These are phyloP conservation scores for Carex cristatella DNA, from an alignment of 176 grass and related monocot genomes.

Conservation along the genomic window DNA sequence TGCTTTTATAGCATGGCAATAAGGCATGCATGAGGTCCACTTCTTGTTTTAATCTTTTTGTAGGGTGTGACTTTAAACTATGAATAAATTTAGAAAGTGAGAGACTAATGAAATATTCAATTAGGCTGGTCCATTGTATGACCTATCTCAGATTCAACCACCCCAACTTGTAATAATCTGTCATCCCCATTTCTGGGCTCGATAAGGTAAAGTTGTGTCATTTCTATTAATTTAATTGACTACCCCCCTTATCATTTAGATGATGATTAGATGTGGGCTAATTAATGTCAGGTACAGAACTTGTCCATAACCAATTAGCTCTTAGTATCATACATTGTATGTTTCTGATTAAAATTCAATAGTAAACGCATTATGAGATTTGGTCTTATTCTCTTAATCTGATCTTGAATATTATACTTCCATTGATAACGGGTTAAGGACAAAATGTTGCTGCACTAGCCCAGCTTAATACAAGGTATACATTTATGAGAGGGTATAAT, in stretches of 20 bases:
- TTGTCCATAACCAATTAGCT: background rate
- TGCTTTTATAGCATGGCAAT: conserved; percentile 21
- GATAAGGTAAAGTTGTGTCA: background rate
- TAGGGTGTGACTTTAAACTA: conserved; percentile 8
- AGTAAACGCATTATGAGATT: background rate
- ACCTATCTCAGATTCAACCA: conserved; percentile 25
- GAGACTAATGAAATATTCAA: conserved; percentile 5
- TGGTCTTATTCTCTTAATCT: conserved; percentile 13
- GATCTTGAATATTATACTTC: background rate
- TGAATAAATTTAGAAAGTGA: conserved; percentile 15
- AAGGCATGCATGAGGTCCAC: conserved; percentile 1
- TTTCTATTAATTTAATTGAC: background rate
- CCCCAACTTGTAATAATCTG: conserved; percentile 10
- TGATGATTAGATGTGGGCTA: background rate
- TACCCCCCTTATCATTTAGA: background rate
- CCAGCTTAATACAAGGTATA: conserved; percentile 1
- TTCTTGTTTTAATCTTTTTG: conserved; percentile 18
- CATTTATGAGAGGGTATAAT: conserved; percentile 10
- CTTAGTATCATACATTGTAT: background rate
- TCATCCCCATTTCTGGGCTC: conserved; percentile 14
- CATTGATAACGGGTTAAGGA: background rate
- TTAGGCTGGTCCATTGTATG: conserved; percentile 22
- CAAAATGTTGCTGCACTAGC: background rate
- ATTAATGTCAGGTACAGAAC: conserved; percentile 6
- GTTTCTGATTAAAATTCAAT: conserved; percentile 1